These are phyloP conservation scores for Chytriomyces hyalinus DNA, from an alignment of 192 early-diverging fungal species.

Conservation along the genomic window DNA sequence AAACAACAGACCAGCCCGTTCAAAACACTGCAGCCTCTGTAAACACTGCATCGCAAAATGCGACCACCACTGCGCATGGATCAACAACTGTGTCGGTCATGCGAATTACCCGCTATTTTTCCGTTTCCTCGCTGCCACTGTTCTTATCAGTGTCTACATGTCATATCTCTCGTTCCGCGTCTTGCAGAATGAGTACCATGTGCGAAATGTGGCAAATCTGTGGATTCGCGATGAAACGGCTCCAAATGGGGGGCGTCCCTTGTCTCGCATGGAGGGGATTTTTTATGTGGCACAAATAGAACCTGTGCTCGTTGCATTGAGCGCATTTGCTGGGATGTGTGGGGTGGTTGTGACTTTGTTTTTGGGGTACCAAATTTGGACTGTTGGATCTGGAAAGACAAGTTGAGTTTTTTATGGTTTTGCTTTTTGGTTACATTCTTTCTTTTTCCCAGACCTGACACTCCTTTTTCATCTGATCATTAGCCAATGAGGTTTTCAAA, in stretches of 20 bases:
- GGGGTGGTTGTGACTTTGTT: slow-evolving; percentile 50
- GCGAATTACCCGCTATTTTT: slow-evolving; percentile 56
- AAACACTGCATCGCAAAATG: slow-evolving; percentile 53
- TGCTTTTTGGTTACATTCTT: too few species aligned
- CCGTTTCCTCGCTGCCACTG: slow-evolving; percentile 47
- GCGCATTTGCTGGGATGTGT: slow-evolving; percentile 45
- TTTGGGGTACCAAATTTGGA: slow-evolving; percentile 44
- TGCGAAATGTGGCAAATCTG: slow-evolving; percentile 30
- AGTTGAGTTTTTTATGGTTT: neutral
- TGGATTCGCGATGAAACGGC: slow-evolving; percentile 19
- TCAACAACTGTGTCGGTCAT: slow-evolving; percentile 64
- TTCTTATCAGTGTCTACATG: slow-evolving; percentile 43
- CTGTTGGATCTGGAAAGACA: slow-evolving; percentile 45
- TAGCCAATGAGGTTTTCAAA: slow-evolving; percentile 59
- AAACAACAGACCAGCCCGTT: slow-evolving; percentile 48
- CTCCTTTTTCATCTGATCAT: too few species aligned
- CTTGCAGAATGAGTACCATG: slow-evolving; percentile 39
- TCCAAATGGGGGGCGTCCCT: slow-evolving; percentile 15
- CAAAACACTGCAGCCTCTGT: slow-evolving; percentile 59
- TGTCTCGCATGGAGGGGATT: slow-evolving; percentile 39
- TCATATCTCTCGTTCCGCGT: slow-evolving; percentile 41
- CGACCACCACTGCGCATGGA: slow-evolving; percentile 63
- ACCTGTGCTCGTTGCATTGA: slow-evolving; percentile 41
- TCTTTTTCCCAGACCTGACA: too few species aligned
- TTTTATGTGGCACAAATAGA: slow-evolving; percentile 47